phyloP scores from a whole-genome alignment of 306 rosid genomes.

The Phaseolus lunatus region DNA sequence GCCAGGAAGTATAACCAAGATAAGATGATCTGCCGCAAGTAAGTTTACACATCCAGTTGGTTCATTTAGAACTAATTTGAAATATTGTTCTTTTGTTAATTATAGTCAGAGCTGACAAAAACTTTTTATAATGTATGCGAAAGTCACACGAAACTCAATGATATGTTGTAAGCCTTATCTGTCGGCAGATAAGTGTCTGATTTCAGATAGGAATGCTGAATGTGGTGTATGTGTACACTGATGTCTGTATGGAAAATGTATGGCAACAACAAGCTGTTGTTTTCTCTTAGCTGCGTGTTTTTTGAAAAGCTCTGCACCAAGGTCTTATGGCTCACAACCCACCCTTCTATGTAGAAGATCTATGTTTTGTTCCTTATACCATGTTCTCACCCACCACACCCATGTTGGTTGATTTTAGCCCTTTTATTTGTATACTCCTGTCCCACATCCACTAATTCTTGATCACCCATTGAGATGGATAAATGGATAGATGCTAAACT shows the following conservation, averaged over 20 bases:
- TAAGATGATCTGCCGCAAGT: slow-evolving; percentile 98
- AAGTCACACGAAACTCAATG: background rate
- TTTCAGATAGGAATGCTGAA: background rate
- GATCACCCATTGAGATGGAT: background rate
- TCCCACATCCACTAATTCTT: background rate
- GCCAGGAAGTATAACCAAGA: slow-evolving; percentile 97
- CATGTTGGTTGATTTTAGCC: background rate
- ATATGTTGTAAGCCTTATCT: background rate
- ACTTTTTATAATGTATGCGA: background rate
- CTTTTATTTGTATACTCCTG: background rate
- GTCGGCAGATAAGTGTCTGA: background rate
- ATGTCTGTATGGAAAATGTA: background rate
- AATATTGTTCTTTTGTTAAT: background rate
- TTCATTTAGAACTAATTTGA: background rate
- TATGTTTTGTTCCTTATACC: background rate
- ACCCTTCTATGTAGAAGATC: background rate
- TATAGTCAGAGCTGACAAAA: background rate
- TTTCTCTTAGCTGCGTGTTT: background rate
- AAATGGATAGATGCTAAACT: background rate
- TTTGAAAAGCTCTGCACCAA: background rate
- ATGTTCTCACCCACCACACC: background rate
- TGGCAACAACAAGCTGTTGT: background rate
- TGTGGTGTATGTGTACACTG: background rate
- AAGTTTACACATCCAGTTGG: slow-evolving; percentile 41
- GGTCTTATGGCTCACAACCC: background rate